Conservation (phyloP, 2,329 filamentous ascomycete genomes). For the Metarhizium guizhouense region DNA sequence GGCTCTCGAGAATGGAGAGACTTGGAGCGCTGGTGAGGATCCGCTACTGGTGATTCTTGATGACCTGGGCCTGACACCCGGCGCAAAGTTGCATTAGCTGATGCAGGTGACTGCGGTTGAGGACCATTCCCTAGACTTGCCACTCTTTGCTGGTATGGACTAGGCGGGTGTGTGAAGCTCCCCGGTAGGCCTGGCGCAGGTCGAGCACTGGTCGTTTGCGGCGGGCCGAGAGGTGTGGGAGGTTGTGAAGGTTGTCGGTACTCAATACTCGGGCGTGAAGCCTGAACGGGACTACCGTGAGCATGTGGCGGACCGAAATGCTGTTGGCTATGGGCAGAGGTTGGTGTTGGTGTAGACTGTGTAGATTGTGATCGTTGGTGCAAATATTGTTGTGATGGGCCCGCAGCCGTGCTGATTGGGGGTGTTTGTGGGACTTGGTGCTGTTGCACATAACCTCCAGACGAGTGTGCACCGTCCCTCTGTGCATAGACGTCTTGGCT, state of each 20-base stretch:
- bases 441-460: conserved; percentile 32
- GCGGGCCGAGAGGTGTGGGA: conserved; percentile 43
- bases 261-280: conserved; percentile 32
- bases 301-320: conserved; percentile 40
- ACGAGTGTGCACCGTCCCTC: conserved; percentile 19
- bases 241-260: conserved; percentile 45
- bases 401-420: conserved; percentile 35
- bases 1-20: conserved; percentile 56
- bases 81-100: conserved; percentile 12
- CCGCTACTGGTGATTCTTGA: conserved; percentile 33
- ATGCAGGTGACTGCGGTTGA: conserved; percentile 23
- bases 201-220: conserved; percentile 25
- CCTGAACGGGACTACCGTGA: conserved; percentile 43
- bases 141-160: conserved; percentile 49
- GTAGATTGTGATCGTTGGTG: conserved; percentile 48
- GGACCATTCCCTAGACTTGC: conserved; percentile 19
- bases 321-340: conserved; percentile 51
- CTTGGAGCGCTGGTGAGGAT: conserved; percentile 39
- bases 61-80: conserved; percentile 28
- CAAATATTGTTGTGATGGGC: conserved; percentile 23
- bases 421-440: conserved; percentile 37
- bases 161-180: conserved; percentile 41
- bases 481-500: conserved; percentile 39
- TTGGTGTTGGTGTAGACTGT: conserved; percentile 52
- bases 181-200: conserved; percentile 33